Evolutionary conservation across 768 basidiomycete genomes (phyloP).

Genomic region (Podaxis sp.): DNA sequence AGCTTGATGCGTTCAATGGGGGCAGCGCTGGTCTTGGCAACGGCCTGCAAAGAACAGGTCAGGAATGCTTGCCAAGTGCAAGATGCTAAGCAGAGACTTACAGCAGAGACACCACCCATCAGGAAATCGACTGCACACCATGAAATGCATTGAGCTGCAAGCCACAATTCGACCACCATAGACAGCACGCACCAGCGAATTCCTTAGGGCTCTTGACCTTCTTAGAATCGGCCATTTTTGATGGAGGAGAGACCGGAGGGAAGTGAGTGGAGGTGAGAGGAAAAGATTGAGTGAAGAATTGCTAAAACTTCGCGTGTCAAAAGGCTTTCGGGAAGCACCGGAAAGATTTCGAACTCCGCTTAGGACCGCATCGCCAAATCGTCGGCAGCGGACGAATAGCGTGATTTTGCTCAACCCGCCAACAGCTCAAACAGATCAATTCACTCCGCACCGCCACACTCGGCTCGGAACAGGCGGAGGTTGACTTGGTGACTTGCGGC

Average conservation of each 20-base stretch:
- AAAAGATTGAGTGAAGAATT: conserved; percentile 26
- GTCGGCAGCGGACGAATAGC: neutral
- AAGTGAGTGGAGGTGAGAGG: conserved; percentile 45
- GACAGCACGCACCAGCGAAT: conserved; percentile 65
- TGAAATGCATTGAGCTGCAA: conserved; percentile 13
- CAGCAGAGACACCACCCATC: conserved; percentile 95
- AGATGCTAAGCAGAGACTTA: conserved; percentile 34
- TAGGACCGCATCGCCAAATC: conserved; percentile 18
- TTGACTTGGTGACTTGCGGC: too few species aligned
- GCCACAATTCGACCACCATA: conserved; percentile 17
- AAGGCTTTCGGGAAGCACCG: conserved; percentile 49
- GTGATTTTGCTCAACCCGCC: neutral
- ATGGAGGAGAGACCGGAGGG: conserved; percentile 33
- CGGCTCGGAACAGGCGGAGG: neutral
- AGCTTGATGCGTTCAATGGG: conserved; percentile 99
- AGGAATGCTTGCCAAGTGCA: conserved; percentile 15
- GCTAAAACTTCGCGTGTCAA: conserved; percentile 46
- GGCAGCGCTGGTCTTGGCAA: conserved; percentile 98
- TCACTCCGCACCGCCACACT: neutral
- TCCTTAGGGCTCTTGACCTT: conserved; percentile 90
- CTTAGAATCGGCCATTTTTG: conserved; percentile 81
- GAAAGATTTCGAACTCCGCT: conserved; percentile 44
- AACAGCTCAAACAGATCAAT: neutral
- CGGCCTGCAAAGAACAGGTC: conserved; percentile 57
- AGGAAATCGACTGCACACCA: conserved; percentile 76